Evolutionary conservation across 371 early-diverging fungal genomes (phyloP), one percentile per base, ranked within the genome.

Genomic region (Mortierella sp.): DNA sequence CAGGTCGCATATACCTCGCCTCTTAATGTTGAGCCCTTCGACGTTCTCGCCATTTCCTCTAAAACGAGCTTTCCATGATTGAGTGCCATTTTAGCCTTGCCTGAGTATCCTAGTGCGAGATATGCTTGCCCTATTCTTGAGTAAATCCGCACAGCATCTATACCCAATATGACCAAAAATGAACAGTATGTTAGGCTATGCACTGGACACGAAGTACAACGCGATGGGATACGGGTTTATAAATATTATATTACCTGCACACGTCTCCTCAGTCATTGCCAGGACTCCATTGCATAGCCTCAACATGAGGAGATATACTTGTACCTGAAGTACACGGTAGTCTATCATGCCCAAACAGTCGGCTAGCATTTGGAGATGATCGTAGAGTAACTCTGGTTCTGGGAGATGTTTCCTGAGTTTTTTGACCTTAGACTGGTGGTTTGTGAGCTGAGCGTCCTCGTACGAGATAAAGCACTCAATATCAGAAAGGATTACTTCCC

Each of bases 31-130:
- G 50, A 43, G 0, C 22, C 61, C 1, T 50, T 55, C 10, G 69
- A 58, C 8, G 13, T 19, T 9, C 45, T 57, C 36, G 50, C 22
- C 66, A 80, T 67, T 22, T 82, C 76, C n/a, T 85, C 76, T 13
- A 92, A 66, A 15, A 88, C 65, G 3, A 64, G 71, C 40, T 84
- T 75, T 1, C 87, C 90, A 16, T 87, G 83, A 5, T 79, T 76
- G 50, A 91, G 86, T 10, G 91, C 90, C 19, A 85, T 48, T 6
- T 85, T 88, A 2, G 93, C 91, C 70, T 90, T 91, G 11, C 92
- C 93, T 1, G 91, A 88, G 63, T 91, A 94, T 0, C 94, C 94
- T 4, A 93, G 65, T 1, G 86, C 83, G 8, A 87, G 69, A 64
- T 92, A 92, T 1, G 87, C 76, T 7, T 76, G 72, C 0, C 86